phyloP scores from a whole-genome alignment of 768 basidiomycete genomes.

The Fomitopsis serialis region DNA sequence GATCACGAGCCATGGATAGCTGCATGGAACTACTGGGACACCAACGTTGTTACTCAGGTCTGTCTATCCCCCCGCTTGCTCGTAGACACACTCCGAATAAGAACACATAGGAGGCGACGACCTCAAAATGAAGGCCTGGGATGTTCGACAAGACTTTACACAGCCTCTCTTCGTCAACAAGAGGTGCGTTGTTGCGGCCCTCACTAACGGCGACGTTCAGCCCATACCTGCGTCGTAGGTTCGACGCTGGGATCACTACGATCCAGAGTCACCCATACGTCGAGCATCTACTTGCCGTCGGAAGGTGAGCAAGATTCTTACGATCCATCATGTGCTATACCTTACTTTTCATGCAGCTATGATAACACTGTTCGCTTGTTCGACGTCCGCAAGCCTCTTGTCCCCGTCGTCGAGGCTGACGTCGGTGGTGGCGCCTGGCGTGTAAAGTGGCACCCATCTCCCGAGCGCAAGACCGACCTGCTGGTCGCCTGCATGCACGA shows the following conservation, averaged over 20 bases:
- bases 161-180: constrained; percentile 68
- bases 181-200: constrained; percentile 36
- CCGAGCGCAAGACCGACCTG: constrained; percentile 61
- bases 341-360: constrained; percentile 49
- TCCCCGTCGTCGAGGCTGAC: constrained; percentile 52
- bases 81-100: not conserved
- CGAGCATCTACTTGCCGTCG: constrained; percentile 84
- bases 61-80: constrained; percentile 6
- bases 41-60: constrained; percentile 83
- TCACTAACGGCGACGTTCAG: not conserved
- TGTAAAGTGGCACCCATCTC: constrained; percentile 89
- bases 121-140: constrained; percentile 86
- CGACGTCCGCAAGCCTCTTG: constrained; percentile 65
- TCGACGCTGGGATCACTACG: constrained; percentile 88
- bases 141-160: constrained; percentile 59
- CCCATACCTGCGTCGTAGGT: constrained; percentile 40
- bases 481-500: constrained; percentile 98
- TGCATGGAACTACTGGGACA: constrained; percentile 86
- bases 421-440: constrained; percentile 95
- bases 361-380: constrained; percentile 76
- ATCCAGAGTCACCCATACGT: constrained; percentile 79
- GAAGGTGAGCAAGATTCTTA: constrained; percentile 52
- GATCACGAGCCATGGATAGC: constrained; percentile 94
- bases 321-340: not conserved
- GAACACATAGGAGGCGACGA: constrained; percentile 82